Evolutionary conservation across 805 yeast genomes (phyloP).

Genomic region (Henningerozyma blattae): DNA sequence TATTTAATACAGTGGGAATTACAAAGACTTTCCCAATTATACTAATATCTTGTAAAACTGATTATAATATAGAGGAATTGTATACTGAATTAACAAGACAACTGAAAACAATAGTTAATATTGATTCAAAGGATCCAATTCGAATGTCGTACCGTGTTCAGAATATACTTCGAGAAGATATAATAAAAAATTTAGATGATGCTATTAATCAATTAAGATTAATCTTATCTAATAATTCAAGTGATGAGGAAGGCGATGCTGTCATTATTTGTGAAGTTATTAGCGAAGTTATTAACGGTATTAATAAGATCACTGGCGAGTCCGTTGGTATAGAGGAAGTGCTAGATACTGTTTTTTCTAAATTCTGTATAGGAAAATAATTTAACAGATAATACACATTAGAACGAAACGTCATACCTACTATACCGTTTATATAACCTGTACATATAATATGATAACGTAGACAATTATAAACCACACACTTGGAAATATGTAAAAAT

Average conservation of each 20-base stretch:
- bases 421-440: too few species aligned
- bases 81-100: constrained; percentile 28
- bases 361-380: constrained; percentile 87
- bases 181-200: too few species aligned
- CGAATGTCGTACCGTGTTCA: not conserved
- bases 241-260: constrained; percentile 47
- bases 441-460: too few species aligned
- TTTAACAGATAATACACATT: too few species aligned
- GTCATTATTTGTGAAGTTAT: constrained; percentile 74
- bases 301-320: constrained; percentile 87
- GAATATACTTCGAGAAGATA: not conserved
- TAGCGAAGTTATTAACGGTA: constrained; percentile 64
- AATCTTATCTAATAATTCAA: constrained; percentile 32
- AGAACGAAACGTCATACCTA: not conserved
- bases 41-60: constrained; percentile 49
- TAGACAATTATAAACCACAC: too few species aligned
- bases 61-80: constrained; percentile 43
- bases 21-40: constrained; percentile 13
- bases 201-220: not conserved
- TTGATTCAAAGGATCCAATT: not conserved
- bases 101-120: constrained; percentile 38
- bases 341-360: constrained; percentile 80
- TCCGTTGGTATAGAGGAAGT: constrained; percentile 84
- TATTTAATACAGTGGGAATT: constrained; percentile 16
- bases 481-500: too few species aligned